Evolutionary conservation across 164 flowering plant genomes (phyloP), one percentile per base, ranked within the genome.

Genomic region (Chimonanthus praecox): DNA sequence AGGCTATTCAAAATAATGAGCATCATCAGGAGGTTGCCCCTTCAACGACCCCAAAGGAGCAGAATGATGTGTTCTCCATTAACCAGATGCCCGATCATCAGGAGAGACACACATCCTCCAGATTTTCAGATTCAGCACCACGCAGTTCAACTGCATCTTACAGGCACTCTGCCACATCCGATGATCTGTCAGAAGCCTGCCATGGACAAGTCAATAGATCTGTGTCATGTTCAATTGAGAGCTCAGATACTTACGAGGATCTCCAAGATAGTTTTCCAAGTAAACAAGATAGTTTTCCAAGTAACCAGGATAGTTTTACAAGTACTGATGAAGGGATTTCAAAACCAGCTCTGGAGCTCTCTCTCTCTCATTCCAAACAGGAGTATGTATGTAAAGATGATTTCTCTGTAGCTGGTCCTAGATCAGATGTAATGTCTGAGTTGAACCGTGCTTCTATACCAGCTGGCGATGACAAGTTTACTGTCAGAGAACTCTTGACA

Each of bases 381-480:
- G 81, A 73, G 48, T 73, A 67, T 70, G 44, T 73, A 64, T 73
- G 74, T 76, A 74, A 78, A 74, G 84, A 79, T 74, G 84, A 84
- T 51, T 45, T 66, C 51, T 67, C 78, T 11, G 61, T 6, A 33
- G 76, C 72, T 67, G 80, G 67, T 67, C 78, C 82, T n/a, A 71
- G 71, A 46, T 54, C 87, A 62, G 80, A 76, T 73, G 50, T 44
- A n/a, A 71, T 51, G 67, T 48, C 72, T 7, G 78, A 74, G 47
- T 71, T 83, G 50, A 79, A 74, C 69, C 68, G 68, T 64, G 46
- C 63, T 64, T 82, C 85, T 65, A 61, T 77, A 54, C 82, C 85
- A 9, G 72, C 68, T 63, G 88, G 87, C 64, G 87, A 90, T 83
- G 97, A 92, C 73, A 88, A 90, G 79, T 87, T 83, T 78, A 89